These are phyloP conservation scores for Naganishia kalamii DNA, from an alignment of 768 basidiomycete genomes.

Conservation along the genomic window DNA sequence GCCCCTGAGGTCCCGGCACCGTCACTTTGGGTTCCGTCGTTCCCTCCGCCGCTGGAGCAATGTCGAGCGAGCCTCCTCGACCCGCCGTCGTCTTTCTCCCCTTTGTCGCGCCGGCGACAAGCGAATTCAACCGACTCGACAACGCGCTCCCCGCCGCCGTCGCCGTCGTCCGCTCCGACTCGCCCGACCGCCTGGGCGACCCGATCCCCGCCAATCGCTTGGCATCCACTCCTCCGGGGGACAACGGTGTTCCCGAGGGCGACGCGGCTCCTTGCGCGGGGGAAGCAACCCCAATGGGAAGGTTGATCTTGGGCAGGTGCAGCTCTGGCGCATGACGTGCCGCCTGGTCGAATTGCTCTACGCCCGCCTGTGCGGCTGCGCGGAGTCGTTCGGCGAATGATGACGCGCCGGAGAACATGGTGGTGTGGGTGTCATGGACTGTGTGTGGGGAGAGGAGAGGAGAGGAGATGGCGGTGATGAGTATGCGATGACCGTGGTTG, in stretches of 20 bases:
- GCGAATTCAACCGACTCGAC: slow-evolving; percentile 4
- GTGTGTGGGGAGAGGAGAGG: neutral
- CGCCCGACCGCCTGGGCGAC: neutral
- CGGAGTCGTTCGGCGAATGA: slow-evolving; percentile 20
- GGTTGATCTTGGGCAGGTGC: slow-evolving; percentile 3
- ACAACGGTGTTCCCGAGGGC: neutral
- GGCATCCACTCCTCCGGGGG: neutral
- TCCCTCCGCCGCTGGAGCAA: neutral
- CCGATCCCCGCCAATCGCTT: neutral
- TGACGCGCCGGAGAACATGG: slow-evolving; percentile 18
- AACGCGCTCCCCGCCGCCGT: neutral
- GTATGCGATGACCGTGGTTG: too few species aligned
- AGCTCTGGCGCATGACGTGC: slow-evolving; percentile 15
- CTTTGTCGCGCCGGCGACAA: neutral
- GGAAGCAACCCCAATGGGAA: neutral
- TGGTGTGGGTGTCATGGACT: neutral
- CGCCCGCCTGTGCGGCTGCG: slow-evolving; percentile 18
- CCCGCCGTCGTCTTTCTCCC: neutral
- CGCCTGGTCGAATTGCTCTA: slow-evolving; percentile 23
- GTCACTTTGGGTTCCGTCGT: neutral
- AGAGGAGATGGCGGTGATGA: neutral
- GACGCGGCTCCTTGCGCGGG: neutral
- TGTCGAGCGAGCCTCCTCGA: neutral
- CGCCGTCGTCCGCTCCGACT: neutral
- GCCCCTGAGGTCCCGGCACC: neutral